Percentiles rank a stretch among this genome's conserved stretches.
phyloP scores from a whole-genome alignment of 2,329 filamentous ascomycete species.

The Paecilomyces formosus region DNA sequence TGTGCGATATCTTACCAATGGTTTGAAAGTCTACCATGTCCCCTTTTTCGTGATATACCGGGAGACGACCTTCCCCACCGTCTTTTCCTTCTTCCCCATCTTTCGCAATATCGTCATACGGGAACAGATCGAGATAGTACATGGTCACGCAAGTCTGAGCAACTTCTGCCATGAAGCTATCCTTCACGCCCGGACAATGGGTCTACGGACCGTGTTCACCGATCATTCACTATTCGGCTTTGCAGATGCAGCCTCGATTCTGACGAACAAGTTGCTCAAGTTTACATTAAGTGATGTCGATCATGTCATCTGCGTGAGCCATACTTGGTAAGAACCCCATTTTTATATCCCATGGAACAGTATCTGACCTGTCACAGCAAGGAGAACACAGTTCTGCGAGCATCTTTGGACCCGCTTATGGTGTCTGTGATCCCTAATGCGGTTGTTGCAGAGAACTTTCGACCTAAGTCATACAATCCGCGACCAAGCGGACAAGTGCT shows the following conservation, averaged over 20 bases:
- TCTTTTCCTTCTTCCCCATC: slow-evolving; percentile 98
- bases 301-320: slow-evolving; percentile 96
- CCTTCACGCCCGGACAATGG: slow-evolving; percentile 92
- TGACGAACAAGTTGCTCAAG: slow-evolving; percentile 95
- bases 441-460: slow-evolving; percentile 93
- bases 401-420: slow-evolving; percentile 90
- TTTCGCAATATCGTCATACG: slow-evolving; percentile 93
- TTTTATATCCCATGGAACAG: neutral
- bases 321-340: slow-evolving; percentile 68
- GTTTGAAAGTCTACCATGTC: slow-evolving; percentile 95
- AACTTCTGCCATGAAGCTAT: slow-evolving; percentile 93
- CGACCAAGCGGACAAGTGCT: slow-evolving; percentile 23
- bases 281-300: slow-evolving; percentile 95
- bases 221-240: slow-evolving; percentile 98
- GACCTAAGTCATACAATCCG: slow-evolving; percentile 54
- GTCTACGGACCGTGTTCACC: slow-evolving; percentile 88
- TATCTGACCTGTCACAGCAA: slow-evolving; percentile 52
- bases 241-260: slow-evolving; percentile 87
- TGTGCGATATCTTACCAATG: slow-evolving; percentile 91
- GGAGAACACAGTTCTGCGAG: slow-evolving; percentile 92
- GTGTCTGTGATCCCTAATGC: slow-evolving; percentile 98
- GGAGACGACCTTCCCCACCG: slow-evolving; percentile 85
- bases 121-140: slow-evolving; percentile 92
- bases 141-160: slow-evolving; percentile 92
- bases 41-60: slow-evolving; percentile 96